Evolutionary conservation across 352 stramenopile species (phyloP).

Genomic region (Pythium myriotylum): DNA sequence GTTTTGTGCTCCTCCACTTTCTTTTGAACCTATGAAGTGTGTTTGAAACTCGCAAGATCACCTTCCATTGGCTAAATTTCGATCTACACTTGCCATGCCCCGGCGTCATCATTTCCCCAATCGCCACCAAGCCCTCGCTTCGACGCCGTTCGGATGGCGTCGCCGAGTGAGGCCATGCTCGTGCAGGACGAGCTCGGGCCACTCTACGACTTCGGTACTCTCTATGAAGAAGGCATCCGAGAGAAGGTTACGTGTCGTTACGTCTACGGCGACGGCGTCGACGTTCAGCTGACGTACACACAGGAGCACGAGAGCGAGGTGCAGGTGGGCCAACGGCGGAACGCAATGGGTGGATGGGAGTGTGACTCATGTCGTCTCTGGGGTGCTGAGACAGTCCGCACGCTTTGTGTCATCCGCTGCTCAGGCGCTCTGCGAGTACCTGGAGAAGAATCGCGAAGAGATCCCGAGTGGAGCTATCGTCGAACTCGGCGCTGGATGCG

Average conservation of each 20-base stretch:
- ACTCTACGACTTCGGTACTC: constrained; percentile 19
- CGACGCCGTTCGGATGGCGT: constrained; percentile 18
- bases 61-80: constrained; percentile 8
- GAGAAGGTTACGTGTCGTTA: constrained; percentile 73
- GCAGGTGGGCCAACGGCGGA: constrained; percentile 35
- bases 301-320: constrained; percentile 57
- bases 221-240: constrained; percentile 24
- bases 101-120: constrained; percentile 13
- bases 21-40: constrained; percentile 8
- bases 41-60: background rate
- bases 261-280: constrained; percentile 58
- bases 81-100: background rate
- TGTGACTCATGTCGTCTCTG: background rate
- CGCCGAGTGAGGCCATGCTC: constrained; percentile 3
- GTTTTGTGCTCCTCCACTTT: background rate
- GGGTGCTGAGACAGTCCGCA: constrained; percentile 38
- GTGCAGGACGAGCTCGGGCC: constrained; percentile 26
- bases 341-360: background rate
- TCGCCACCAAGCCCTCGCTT: constrained; percentile 12
- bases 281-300: constrained; percentile 71
- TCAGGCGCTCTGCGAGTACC: constrained; percentile 65
- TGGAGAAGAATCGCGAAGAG: constrained; percentile 44
- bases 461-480: constrained; percentile 65
- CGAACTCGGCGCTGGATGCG: constrained; percentile 70
- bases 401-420: constrained; percentile 75